A percentile compares a stretch with the other conserved stretches of the same genome.
Evolutionary conservation across 2,329 filamentous ascomycete genomes (phyloP).

Genomic region (Hymenoscyphus linearis): DNA sequence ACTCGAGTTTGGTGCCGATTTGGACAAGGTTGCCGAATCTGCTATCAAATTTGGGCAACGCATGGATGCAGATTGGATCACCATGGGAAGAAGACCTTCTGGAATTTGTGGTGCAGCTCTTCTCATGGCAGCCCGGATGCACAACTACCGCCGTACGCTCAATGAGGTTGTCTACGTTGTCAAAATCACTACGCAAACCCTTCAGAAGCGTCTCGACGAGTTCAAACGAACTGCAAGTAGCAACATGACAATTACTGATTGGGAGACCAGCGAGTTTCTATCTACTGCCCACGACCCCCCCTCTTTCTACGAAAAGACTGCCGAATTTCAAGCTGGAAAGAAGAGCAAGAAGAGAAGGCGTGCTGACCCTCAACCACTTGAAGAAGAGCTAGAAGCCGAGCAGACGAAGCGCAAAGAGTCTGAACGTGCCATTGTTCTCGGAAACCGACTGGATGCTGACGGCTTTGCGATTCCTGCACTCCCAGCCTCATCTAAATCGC

Average conservation of each 20-base stretch:
- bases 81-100: conserved; percentile 85
- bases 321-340: conserved; percentile 51
- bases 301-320: conserved; percentile 64
- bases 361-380: conserved; percentile 9
- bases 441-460: conserved; percentile 54
- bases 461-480: conserved; percentile 60
- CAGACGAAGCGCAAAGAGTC: conserved; percentile 23
- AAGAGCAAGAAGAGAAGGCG: conserved; percentile 36
- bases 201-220: conserved; percentile 85
- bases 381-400: conserved; percentile 24
- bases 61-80: conserved; percentile 98
- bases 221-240: conserved; percentile 85
- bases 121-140: conserved; percentile 93
- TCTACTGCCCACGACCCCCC: conserved; percentile 78
- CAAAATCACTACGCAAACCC: conserved; percentile 90
- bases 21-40: conserved; percentile 79
- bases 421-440: conserved; percentile 20
- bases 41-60: conserved; percentile 82
- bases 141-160: conserved; percentile 91
- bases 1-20: conserved; percentile 81
- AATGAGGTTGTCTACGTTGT: conserved; percentile 97
- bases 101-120: conserved; percentile 92
- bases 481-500: conserved; percentile 29
- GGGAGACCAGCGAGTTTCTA: conserved; percentile 65
- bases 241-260: conserved; percentile 81